Evolutionary conservation across 495 filamentous ascomycete genomes (phyloP), one percentile per base, ranked within the genome.

Genomic region (Aspergillus saccharolyticus): DNA sequence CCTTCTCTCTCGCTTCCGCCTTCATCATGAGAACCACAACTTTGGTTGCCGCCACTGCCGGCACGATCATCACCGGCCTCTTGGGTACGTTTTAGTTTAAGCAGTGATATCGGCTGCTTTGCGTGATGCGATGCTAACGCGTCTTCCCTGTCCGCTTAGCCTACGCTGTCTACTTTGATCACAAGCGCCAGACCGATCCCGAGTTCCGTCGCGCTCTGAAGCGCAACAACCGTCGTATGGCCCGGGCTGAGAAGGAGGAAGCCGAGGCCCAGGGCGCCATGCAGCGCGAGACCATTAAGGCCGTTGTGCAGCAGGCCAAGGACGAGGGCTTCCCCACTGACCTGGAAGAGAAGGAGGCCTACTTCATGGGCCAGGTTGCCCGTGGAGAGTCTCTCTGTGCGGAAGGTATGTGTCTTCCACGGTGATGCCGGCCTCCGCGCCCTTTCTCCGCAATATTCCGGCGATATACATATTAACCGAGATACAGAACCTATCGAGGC

Each of bases 291-390:
- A 67, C 73, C 55, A 88, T 97, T 72, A 85, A 85, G 74, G 71
- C 72, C 43, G 82, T 80, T 19, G 85, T 97, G 24, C 81, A 88
- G 57, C 76, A 84, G 61, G 91, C 91, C 52, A 88, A 90, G 78
- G 85, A 87, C 54, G 91, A 94, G 71, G 94, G 91, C 14, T 96
- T 94, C 82, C 95, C 95, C 17, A 83, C 81, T 30, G 89, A 89
- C 64, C 83, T 90, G 22, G 95, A 97, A 64, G 91, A 96, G 76
- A 92, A 89, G 77, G 89, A 93, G 77, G 77, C 81, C 45, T 93
- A 90, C 80, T 98, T 98, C 78, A 94, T 97, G 88, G 84, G 86
- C 66, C 89, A 96, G 73, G 90, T 98, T 50, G 89, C 89, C 58
- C 78, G 80, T 65, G 94, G 94, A 58, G 94, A 98, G 77, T 67